Evolutionary conservation across 2,329 filamentous ascomycete species (phyloP).

Genomic region (Cercospora zeina): DNA sequence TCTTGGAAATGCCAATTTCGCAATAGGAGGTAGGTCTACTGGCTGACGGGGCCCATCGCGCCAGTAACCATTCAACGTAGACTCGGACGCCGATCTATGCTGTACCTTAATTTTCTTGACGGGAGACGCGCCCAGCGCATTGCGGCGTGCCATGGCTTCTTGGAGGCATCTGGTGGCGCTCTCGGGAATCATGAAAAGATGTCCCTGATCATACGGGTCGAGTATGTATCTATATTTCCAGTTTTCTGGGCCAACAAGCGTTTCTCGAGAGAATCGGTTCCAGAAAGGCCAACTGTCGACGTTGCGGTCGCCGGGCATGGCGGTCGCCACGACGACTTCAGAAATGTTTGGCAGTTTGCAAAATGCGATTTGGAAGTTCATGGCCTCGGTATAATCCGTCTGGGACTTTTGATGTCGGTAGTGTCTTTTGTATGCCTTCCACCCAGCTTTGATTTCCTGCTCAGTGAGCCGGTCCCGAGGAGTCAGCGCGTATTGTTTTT

Average conservation of each 20-base stretch:
- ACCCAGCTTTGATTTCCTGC: background rate
- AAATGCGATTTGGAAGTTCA: background rate
- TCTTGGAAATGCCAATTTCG: background rate
- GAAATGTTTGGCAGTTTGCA: background rate
- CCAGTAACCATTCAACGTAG: background rate
- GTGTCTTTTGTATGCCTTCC: background rate
- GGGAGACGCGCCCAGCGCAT: background rate
- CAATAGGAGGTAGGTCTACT: background rate
- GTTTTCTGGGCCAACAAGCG: background rate
- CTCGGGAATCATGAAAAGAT: background rate
- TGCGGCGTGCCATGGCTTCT: background rate
- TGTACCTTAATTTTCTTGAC: background rate
- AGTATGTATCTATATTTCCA: background rate
- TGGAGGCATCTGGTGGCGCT: background rate
- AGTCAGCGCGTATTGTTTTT: background rate
- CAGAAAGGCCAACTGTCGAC: background rate
- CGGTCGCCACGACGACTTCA: background rate
- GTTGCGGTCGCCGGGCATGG: background rate
- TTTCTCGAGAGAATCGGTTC: background rate
- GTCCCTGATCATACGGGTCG: background rate
- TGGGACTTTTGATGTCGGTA: background rate
- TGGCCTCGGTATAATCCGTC: background rate
- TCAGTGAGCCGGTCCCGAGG: background rate
- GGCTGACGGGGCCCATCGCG: background rate
- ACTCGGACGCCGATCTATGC: background rate